Percentiles rank a stretch among this genome's conserved stretches.
These are phyloP conservation scores for Metarhizium album DNA, from an alignment of 2,329 filamentous ascomycete species.

Conservation along the genomic window DNA sequence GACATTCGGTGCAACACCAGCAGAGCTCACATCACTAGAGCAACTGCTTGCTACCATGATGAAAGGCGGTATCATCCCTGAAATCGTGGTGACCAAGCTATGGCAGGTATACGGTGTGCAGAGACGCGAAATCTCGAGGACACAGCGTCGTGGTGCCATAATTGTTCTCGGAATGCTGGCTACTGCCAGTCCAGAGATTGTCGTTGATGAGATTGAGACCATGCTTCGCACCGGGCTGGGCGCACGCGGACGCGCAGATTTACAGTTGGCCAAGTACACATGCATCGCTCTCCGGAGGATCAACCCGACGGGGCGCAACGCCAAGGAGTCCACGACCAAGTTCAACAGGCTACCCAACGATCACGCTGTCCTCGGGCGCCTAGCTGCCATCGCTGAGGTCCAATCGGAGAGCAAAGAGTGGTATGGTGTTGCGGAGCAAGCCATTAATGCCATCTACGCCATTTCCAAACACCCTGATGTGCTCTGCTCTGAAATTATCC, in stretches of 20 bases:
- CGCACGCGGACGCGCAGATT: constrained; percentile 64
- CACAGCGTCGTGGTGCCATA: constrained; percentile 82
- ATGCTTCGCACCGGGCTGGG: constrained; percentile 89
- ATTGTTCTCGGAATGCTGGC: constrained; percentile 96
- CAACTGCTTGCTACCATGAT: constrained; percentile 96
- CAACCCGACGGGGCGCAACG: constrained; percentile 71
- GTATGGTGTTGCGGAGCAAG: constrained; percentile 92
- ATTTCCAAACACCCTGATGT: constrained; percentile 90
- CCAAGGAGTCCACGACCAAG: constrained; percentile 57
- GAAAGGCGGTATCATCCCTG: constrained; percentile 78
- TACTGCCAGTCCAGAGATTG: constrained; percentile 82
- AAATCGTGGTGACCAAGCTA: constrained; percentile 78
- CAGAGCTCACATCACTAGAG: constrained; percentile 89
- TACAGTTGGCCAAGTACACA: constrained; percentile 87
- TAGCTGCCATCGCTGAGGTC: constrained; percentile 79
- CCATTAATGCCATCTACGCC: constrained; percentile 88
- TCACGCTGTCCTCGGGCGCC: constrained; percentile 70
- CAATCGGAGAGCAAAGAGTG: constrained; percentile 88
- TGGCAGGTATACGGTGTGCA: constrained; percentile 98
- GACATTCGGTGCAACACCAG: constrained; percentile 89
- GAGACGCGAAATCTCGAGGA: constrained; percentile 83
- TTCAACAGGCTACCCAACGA: constrained; percentile 81
- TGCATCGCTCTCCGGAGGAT: constrained; percentile 89
- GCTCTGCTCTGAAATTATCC: constrained; percentile 81
- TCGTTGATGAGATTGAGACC: constrained; percentile 87